Percentiles rank a stretch among this genome's conserved stretches.
Evolutionary conservation across 495 filamentous ascomycete genomes (phyloP).

Genomic region (Penicillium pulvis): DNA sequence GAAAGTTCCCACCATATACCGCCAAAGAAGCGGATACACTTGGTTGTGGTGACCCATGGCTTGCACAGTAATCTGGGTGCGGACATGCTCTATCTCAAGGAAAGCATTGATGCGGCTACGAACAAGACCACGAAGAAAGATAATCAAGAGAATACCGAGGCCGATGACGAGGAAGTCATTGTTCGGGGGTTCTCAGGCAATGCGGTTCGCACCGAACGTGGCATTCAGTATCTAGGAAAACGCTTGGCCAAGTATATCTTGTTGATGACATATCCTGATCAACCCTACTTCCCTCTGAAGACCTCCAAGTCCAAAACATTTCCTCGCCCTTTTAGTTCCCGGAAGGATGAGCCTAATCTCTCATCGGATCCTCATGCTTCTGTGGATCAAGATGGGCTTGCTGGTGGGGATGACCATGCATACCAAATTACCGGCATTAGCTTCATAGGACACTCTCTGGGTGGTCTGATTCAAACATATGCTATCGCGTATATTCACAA

Average conservation of each 20-base stretch:
- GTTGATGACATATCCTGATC: conserved; percentile 87
- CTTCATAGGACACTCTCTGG: conserved; percentile 91
- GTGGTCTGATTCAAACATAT: conserved; percentile 90
- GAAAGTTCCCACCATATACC: neutral
- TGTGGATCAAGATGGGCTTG: conserved; percentile 15
- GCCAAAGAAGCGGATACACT: conserved; percentile 71
- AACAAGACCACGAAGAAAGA: conserved; percentile 63
- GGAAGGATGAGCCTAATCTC: conserved; percentile 23
- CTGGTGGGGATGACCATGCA: conserved; percentile 49
- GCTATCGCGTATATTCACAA: conserved; percentile 98
- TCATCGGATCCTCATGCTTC: conserved; percentile 9
- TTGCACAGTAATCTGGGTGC: conserved; percentile 95
- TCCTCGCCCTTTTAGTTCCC: conserved; percentile 34
- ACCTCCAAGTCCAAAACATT: conserved; percentile 50
- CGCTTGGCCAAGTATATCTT: conserved; percentile 90
- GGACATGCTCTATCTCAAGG: conserved; percentile 96
- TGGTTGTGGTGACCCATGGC: conserved; percentile 92
- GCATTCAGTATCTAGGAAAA: conserved; percentile 96
- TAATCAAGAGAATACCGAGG: conserved; percentile 16
- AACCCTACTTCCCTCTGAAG: conserved; percentile 75
- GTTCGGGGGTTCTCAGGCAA: conserved; percentile 92
- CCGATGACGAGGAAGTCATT: conserved; percentile 79
- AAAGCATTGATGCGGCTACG: conserved; percentile 86
- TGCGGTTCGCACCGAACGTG: conserved; percentile 84
- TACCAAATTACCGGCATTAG: conserved; percentile 95